Evolutionary conservation across 2,329 filamentous ascomycete genomes (phyloP).

Genomic region (Orbilia ellipsospora): DNA sequence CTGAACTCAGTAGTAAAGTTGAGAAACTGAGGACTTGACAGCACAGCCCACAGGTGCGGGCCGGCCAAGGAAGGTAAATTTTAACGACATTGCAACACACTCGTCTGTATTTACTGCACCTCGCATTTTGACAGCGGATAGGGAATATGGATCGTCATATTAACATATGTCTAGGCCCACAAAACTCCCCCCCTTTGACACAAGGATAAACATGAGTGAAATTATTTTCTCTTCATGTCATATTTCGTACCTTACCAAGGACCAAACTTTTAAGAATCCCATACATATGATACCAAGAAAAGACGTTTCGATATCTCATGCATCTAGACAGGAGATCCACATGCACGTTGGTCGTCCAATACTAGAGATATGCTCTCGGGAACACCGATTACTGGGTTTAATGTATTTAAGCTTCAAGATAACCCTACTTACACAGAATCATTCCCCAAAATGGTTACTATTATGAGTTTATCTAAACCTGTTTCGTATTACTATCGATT

Average conservation of each 20-base stretch:
- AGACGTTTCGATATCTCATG: too few relatives aligned
- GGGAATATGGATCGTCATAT: too few relatives aligned
- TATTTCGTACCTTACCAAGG: too few relatives aligned
- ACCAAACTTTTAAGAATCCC: too few relatives aligned
- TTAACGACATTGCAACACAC: constrained; percentile 44
- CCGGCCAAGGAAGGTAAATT: neutral
- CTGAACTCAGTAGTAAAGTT: constrained; percentile 18
- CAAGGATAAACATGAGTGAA: too few relatives aligned
- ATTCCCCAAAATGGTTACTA: neutral
- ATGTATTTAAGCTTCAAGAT: constrained; percentile 3
- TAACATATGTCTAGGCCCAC: too few relatives aligned
- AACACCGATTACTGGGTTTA: neutral
- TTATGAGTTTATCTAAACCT: neutral
- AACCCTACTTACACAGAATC: neutral
- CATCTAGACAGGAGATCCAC: neutral
- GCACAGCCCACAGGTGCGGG: neutral
- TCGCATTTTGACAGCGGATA: too few relatives aligned
- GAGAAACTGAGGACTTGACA: constrained; percentile 13
- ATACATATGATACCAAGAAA: too few relatives aligned
- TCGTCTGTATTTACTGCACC: too few relatives aligned
- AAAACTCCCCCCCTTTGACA: too few relatives aligned
- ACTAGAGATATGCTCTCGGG: neutral
- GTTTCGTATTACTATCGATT: neutral
- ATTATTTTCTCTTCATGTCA: too few relatives aligned
- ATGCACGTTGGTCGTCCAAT: neutral